phyloP scores from a whole-genome alignment of 306 rosid genomes.

The Glycyrrhiza uralensis region DNA sequence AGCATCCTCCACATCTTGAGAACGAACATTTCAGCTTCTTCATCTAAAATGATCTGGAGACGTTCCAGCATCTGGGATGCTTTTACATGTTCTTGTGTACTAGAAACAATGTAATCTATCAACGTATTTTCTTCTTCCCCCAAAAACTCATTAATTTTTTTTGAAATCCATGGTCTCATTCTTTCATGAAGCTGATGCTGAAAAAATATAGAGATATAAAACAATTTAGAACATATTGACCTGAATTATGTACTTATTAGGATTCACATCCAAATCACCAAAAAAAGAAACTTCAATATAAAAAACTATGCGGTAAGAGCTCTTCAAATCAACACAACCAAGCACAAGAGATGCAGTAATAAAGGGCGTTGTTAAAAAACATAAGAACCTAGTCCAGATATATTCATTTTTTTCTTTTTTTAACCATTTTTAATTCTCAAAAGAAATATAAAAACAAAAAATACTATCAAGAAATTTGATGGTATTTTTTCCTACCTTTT shows the following conservation, averaged over 20 bases:
- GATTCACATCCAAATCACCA: not conserved
- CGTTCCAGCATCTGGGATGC: conserved; percentile 95
- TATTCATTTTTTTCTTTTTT: too few relatives aligned
- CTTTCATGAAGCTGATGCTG: conserved; percentile 92
- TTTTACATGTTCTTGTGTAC: conserved; percentile 88
- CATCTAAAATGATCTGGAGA: conserved; percentile 90
- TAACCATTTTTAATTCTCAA: not conserved
- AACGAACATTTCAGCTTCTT: conserved; percentile 99
- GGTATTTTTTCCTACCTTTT: not conserved
- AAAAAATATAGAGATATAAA: conserved; percentile 1
- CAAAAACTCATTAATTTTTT: conserved; percentile 83
- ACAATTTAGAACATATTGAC: conserved; percentile 7
- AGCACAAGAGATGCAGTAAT: too few relatives aligned
- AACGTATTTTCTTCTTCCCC: conserved; percentile 95
- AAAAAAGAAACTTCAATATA: not conserved
- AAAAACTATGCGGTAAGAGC: too few relatives aligned
- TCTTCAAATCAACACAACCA: too few relatives aligned
- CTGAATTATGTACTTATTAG: not conserved
- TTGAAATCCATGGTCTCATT: conserved; percentile 98
- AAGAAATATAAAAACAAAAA: not conserved
- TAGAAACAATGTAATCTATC: conserved; percentile 91
- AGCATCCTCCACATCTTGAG: conserved; percentile 99
- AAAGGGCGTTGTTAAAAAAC: too few relatives aligned
- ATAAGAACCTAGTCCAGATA: too few relatives aligned
- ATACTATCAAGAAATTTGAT: not conserved